phyloP scores from a whole-genome alignment of 257 asterid species.

The Apocynum venetum region DNA sequence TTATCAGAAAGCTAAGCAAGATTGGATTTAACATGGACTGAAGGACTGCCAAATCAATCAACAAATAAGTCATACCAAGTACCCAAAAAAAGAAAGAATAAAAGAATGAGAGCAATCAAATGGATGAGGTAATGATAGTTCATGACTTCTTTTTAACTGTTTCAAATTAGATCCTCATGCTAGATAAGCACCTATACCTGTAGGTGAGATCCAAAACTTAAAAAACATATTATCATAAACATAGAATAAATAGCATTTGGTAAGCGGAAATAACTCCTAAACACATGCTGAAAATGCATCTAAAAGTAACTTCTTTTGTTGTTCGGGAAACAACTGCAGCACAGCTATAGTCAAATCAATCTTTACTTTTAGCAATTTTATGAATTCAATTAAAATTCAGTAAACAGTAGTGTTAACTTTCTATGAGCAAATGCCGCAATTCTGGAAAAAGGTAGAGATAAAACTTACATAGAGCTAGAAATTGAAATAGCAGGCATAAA shows the following conservation, averaged over 20 bases:
- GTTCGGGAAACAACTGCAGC: background rate
- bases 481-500: slow-evolving; percentile 17
- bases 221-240: background rate
- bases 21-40: background rate
- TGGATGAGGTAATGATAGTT: background rate
- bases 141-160: background rate
- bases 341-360: background rate
- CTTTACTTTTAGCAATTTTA: background rate
- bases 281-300: background rate
- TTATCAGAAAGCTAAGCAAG: background rate
- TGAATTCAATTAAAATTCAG: background rate
- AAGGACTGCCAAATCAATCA: background rate
- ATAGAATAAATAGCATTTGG: background rate
- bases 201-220: background rate
- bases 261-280: background rate
- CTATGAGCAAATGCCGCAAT: background rate
- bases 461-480: slow-evolving; percentile 21
- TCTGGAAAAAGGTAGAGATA: background rate
- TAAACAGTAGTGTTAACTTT: background rate
- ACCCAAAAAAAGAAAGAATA: background rate
- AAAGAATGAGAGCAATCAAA: background rate
- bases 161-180: background rate
- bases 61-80: background rate
- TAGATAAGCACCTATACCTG: background rate
- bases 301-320: background rate